Base-by-base conservation (phyloP, 2,329 filamentous ascomycete species). In the Didymella pinodella region DNA sequence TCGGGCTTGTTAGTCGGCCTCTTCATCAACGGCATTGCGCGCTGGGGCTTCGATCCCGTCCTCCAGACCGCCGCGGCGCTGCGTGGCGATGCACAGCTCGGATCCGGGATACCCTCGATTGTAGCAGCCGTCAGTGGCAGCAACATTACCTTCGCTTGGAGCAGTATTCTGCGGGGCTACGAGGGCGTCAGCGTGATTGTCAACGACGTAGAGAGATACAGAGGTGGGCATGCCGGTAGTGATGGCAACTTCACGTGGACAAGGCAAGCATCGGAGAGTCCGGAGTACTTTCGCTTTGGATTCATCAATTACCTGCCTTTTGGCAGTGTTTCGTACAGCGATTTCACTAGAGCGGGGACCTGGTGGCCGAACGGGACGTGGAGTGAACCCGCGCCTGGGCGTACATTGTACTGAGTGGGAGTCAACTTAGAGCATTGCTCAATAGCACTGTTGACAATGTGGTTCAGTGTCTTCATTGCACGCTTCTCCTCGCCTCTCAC, bases 11-110 rank as follows among this genome's bases (percentile, higher is more conserved):
- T 99, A 0, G 81, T 98, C 6, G 95, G 95, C 0, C 84, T 98
- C 0, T 98, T 97, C 77, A 88, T 97, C 78, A 97, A 97, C 73
- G 94, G 95, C 51, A 87, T 96, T 58, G 93, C 93, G 4, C 85
- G 94, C 38, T 98, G 95, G 95, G 93, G 93, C 0, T 98, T 96
- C 74, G 93, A 92, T 60, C 84, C 91, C 0, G 86, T 98, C 41
- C 84, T 98, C 16, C 90, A 99, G 78, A 98, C 95, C 0, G 86
- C 90, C 0, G 84, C 78, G 0, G 87, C 88, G 0, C 79, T 98
- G 18, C 87, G 87, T 47, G 87, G 77, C 6, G 81, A 82, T 48
- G 77, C 76, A 1, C 77, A 78, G 53, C 67, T 80, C 16, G 86
- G 86, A 8, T 87, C 86, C 0, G 78, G 84, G 0, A 80, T 95